These are phyloP conservation scores for Sporothrix globosa DNA, from an alignment of 2,329 filamentous ascomycete genomes.

Conservation along the genomic window DNA sequence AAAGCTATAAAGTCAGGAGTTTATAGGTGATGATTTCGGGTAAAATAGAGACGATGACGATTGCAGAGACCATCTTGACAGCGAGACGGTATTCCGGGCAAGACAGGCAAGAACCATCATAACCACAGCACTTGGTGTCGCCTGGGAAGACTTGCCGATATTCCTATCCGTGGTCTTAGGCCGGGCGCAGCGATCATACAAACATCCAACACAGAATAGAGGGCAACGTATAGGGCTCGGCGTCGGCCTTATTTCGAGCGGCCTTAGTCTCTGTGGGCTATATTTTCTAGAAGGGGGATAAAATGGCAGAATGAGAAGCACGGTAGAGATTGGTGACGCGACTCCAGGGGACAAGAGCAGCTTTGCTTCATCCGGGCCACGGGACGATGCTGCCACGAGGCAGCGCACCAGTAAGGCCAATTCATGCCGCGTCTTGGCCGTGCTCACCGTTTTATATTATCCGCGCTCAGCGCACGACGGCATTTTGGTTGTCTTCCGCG, in stretches of 20 bases:
- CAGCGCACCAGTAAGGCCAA: neutral
- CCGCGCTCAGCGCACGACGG: neutral
- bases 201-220: neutral
- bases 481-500: neutral
- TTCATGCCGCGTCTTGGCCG: conserved; percentile 10
- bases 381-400: conserved; percentile 12
- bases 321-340: no score
- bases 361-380: neutral
- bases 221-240: neutral
- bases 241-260: neutral
- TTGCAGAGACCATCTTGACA: no score
- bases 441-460: neutral
- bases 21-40: neutral
- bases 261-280: neutral
- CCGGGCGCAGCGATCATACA: neutral
- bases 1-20: neutral
- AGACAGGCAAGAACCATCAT: no score
- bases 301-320: neutral
- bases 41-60: neutral
- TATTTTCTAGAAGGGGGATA: neutral
- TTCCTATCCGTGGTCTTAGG: neutral
- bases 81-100: neutral
- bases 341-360: neutral
- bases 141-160: conserved; percentile 9
- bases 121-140: no score